Percentiles rank a stretch among this genome's conserved stretches.
These are phyloP conservation scores for Aspergillus conjunctus DNA, from an alignment of 495 filamentous ascomycete genomes.

Conservation along the genomic window DNA sequence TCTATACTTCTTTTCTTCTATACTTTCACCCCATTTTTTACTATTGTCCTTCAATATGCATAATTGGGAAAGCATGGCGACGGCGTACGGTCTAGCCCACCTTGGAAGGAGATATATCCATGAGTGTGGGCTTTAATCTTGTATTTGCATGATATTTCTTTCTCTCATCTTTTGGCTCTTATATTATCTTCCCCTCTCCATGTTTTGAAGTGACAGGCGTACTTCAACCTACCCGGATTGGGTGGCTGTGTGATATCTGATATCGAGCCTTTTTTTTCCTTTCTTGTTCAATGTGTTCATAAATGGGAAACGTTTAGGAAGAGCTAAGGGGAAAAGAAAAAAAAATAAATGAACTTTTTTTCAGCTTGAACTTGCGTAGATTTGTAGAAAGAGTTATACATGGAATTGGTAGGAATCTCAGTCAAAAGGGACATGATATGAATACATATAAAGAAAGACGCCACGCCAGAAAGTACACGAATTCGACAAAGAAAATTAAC, in stretches of 20 bases:
- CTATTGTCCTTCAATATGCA: slow-evolving; percentile 30
- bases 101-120: slow-evolving; percentile 19
- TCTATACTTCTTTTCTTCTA: slow-evolving; percentile 5
- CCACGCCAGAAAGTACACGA: background rate
- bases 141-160: slow-evolving; percentile 31
- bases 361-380: too few species aligned
- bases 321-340: background rate
- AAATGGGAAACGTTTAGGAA: background rate
- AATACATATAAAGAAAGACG: background rate
- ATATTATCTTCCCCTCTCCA: slow-evolving; percentile 9
- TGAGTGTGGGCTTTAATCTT: slow-evolving; percentile 26
- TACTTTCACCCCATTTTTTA: slow-evolving; percentile 17
- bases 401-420: background rate
- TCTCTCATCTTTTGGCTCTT: slow-evolving; percentile 21
- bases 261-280: background rate
- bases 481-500: background rate
- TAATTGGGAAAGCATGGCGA: slow-evolving; percentile 40
- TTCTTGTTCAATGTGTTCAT: slow-evolving; percentile 1
- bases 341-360: background rate
- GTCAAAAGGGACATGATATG: background rate
- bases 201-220: slow-evolving; percentile 18
- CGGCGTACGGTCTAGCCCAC: slow-evolving; percentile 32
- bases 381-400: too few species aligned
- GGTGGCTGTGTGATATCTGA: background rate
- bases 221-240: slow-evolving; percentile 8